A percentile compares a stretch with the other conserved stretches of the same genome.
These are phyloP conservation scores for Mortierella hygrophila DNA, from an alignment of 192 early-diverging fungal species.

Conservation along the genomic window DNA sequence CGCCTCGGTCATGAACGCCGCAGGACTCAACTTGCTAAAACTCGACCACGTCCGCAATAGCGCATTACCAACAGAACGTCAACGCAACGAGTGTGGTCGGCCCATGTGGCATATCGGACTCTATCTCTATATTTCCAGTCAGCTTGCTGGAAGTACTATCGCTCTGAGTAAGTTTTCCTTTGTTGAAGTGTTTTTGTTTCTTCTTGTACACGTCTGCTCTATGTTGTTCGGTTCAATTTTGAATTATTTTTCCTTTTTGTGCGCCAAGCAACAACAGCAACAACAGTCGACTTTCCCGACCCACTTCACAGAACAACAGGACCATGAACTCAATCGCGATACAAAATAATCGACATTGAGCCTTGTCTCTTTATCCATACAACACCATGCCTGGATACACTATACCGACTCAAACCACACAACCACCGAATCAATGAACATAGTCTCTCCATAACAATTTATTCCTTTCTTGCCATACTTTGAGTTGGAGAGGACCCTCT, in stretches of 20 bases:
- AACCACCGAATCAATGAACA: not conserved
- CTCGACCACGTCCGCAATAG: conserved; percentile 67
- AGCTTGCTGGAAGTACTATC: conserved; percentile 66
- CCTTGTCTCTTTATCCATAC: too few species aligned
- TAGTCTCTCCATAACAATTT: not conserved
- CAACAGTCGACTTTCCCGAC: not conserved
- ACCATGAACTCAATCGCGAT: not conserved
- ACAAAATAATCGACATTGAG: too few species aligned
- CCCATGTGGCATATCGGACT: conserved; percentile 73
- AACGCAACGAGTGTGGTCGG: conserved; percentile 67
- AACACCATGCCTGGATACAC: too few species aligned
- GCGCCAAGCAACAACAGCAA: not conserved
- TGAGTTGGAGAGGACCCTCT: not conserved
- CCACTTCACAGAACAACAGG: not conserved
- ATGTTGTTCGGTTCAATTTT: not conserved
- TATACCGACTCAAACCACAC: not conserved
- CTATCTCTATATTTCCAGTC: conserved; percentile 67
- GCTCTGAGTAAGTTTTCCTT: conserved; percentile 63
- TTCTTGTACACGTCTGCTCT: not conserved
- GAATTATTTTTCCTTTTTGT: not conserved
- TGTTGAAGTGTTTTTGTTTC: not conserved
- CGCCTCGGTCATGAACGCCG: conserved; percentile 63
- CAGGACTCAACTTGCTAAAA: conserved; percentile 69
- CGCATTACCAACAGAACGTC: conserved; percentile 36
- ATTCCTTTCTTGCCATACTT: not conserved